These are phyloP conservation scores for Oryza australiensis DNA, from an alignment of 176 grass and related monocot species.

Conservation along the genomic window DNA sequence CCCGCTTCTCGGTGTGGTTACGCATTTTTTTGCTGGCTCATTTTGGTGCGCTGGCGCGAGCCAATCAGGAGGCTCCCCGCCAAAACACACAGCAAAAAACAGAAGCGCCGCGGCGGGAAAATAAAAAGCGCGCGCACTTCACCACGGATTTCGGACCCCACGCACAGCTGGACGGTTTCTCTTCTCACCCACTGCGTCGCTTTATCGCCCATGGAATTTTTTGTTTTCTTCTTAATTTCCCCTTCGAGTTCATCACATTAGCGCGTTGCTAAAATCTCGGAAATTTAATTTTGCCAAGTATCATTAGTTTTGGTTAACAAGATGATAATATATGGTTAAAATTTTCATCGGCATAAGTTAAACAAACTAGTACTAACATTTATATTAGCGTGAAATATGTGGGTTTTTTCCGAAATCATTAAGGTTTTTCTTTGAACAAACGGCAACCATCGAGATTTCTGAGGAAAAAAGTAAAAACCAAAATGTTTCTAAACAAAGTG, in stretches of 20 bases:
- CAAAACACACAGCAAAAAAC: constrained; percentile 16
- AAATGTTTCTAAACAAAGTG: too few species aligned
- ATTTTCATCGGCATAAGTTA: too few species aligned
- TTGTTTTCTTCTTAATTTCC: too few species aligned
- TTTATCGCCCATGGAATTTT: neutral
- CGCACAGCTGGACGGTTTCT: constrained; percentile 8
- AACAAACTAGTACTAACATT: too few species aligned
- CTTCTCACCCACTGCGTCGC: neutral
- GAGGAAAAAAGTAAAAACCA: too few species aligned
- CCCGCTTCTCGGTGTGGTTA: too few species aligned
- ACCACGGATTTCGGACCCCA: constrained; percentile 30
- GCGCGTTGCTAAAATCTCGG: neutral
- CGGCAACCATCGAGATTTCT: too few species aligned
- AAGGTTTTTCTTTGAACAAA: too few species aligned
- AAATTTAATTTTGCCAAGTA: neutral
- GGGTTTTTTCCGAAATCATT: too few species aligned
- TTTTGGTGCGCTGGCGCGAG: neutral
- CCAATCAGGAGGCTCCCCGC: constrained; percentile 50
- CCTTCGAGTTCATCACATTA: neutral
- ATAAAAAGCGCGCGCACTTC: constrained; percentile 47
- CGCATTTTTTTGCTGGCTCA: neutral
- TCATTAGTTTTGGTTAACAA: neutral
- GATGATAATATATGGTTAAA: too few species aligned
- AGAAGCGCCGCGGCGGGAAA: constrained; percentile 34
- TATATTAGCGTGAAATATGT: too few species aligned